Base-by-base conservation (phyloP, 495 filamentous ascomycete species). In the Opeltia flavorubescens region DNA sequence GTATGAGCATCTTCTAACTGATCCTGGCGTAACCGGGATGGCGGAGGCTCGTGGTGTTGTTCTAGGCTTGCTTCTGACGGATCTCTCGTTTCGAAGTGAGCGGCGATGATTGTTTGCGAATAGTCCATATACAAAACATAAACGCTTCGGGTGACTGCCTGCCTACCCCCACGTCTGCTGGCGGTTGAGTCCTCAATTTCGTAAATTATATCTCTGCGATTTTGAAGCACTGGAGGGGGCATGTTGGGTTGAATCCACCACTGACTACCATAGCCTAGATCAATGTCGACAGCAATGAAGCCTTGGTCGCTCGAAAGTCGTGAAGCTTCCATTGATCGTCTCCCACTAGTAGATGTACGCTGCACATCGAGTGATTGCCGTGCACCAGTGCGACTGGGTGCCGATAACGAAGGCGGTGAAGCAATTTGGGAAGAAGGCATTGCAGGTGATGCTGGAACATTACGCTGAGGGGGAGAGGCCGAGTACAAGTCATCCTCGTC, bases 81-180 rank as follows among this genome's bases (percentile, higher is more conserved):
- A 55, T 94, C 80, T 36, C 78, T 70, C 2, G 78, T 66, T 61
- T 95, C 84, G 62, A 81, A 96, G 48, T 73, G 80, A 25, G 80
- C 84, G 0, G 79, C 84, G 55, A 96, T 75, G 50, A 95, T 66
- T 1, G 89, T 96, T 59, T 96, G 91, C 13, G 89, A 95, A 61
- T 96, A 96, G 63, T 98, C 91, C 48, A 86, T 80, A 67, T 82
- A 96, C 2, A 98, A 70, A 23, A 95, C 68, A 56, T 81, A 94
- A 25, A 95, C 71, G 43, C 87, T 80, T 51, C 88, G 88, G 0
- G 77, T 78, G 21, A 94, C 66, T 0, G 69, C 78, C 5, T 73
- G 76, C 59, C 79, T 80, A 23, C 81, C 81, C 34, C 80, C 77
- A 13, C 77, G 74, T 29, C 81, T 79, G 13, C 78, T 66, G 6